A percentile compares a stretch with the other conserved stretches of the same genome.
phyloP scores from a whole-genome alignment of 768 basidiomycete species.

The Tylopilus subfusipes region DNA sequence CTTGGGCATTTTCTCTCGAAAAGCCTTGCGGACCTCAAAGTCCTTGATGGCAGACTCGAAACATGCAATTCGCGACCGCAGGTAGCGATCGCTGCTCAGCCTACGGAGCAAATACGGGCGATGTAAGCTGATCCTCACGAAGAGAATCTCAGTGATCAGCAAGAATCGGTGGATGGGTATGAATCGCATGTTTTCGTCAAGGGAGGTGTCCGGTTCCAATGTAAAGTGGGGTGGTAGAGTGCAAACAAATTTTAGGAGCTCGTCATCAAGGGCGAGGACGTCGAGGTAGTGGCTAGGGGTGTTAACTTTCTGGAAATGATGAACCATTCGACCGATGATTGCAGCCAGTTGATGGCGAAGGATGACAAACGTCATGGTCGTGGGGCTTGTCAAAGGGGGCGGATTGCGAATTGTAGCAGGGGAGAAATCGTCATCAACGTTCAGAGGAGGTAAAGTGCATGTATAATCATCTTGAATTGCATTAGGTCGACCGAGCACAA shows the following conservation, averaged over 20 bases:
- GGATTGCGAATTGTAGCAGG: slow-evolving; percentile 45
- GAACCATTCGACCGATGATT: slow-evolving; percentile 87
- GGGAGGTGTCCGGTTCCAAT: slow-evolving; percentile 69
- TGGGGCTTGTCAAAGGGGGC: slow-evolving; percentile 65
- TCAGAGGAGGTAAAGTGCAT: slow-evolving; percentile 73
- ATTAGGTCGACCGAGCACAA: slow-evolving; percentile 86
- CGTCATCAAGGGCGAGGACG: slow-evolving; percentile 77
- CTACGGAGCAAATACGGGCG: slow-evolving; percentile 81
- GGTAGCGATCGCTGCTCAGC: slow-evolving; percentile 75
- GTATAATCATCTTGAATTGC: slow-evolving; percentile 89
- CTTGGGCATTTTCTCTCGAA: slow-evolving; percentile 56
- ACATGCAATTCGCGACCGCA: slow-evolving; percentile 78
- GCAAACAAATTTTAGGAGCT: slow-evolving; percentile 72
- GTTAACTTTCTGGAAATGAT: slow-evolving; percentile 87
- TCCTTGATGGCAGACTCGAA: slow-evolving; percentile 90
- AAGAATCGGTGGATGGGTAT: slow-evolving; percentile 85
- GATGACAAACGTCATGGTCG: slow-evolving; percentile 84
- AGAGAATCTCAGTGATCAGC: slow-evolving; percentile 84
- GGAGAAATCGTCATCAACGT: slow-evolving; percentile 60
- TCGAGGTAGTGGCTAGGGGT: slow-evolving; percentile 79
- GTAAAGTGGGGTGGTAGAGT: slow-evolving; percentile 77
- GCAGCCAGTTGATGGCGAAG: slow-evolving; percentile 76
- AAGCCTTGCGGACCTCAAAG: slow-evolving; percentile 71
- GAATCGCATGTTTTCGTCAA: slow-evolving; percentile 62
- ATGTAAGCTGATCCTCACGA: slow-evolving; percentile 79